Evolutionary conservation across 2,329 filamentous ascomycete genomes (phyloP), one percentile per base, ranked within the genome.

Genomic region (Penicillium frequentans): DNA sequence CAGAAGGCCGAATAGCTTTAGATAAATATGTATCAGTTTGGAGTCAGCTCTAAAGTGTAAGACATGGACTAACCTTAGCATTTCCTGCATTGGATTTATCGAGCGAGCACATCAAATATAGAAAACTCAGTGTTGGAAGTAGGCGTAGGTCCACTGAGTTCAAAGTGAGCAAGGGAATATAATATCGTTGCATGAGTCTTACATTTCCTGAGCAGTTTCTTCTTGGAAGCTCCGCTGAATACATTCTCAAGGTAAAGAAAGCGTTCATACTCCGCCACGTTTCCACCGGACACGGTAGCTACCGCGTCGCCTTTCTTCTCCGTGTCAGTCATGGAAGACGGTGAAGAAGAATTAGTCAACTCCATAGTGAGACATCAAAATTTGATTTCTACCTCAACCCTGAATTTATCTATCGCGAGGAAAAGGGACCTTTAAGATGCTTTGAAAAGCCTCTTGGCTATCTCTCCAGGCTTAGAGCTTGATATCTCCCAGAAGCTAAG

Each of bases 81-180:
- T 51, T 51, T 8, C 49, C 49, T 24, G 49, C 47, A 49, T 49
- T 49, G 21, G 47, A 49, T 29, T 49, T 49, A 21, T 49, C 47
- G 11, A 49, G 31, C 24, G 47, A 49, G 21, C 47, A 49, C 47
- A 49, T 49, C 47, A 49, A 37, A 16, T 49, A 49, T 33, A 49
- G 47, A 49, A 49, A 37, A 7, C 47, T 49, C 29, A 49, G 29
- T 16, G 33, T 29, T n/a, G 47, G 47, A 37, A 49, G 47, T 24
- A 49, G 24, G 14, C 47, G 47, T n/a, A 37, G 7, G 33, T 49
- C 47, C 14, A 49, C 47, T 49, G 16, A 11, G 5, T 14, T 10
- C n/a, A 49, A 24, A 35, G 19, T 29, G 9, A 47, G 21, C 24
- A 11, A 26, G 1, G 16, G 10, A 1, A 14, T 47, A 47, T 31